Conservation (phyloP, 805 yeast genomes). For the Pichia occidentalis region DNA sequence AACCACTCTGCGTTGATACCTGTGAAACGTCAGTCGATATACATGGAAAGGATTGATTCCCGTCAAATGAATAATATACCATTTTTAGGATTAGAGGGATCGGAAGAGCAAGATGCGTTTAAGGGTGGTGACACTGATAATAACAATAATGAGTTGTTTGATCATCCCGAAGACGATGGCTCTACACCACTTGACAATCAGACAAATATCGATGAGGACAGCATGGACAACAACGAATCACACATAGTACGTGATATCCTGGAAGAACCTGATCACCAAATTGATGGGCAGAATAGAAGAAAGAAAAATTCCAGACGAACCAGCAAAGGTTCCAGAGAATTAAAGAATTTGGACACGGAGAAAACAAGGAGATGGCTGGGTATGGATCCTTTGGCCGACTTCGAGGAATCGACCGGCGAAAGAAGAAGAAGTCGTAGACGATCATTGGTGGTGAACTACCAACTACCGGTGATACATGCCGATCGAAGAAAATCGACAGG, state of each 20-base stretch:
- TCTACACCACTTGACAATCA: not conserved
- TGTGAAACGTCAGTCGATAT: conserved; percentile 5
- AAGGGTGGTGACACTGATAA: conserved; percentile 1
- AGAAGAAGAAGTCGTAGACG: conserved; percentile 36
- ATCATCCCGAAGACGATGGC: not conserved
- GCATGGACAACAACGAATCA: no score
- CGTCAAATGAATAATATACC: conserved; percentile 3
- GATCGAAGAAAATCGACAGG: conserved; percentile 65
- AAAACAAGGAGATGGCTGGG: conserved; percentile 17
- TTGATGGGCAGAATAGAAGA: conserved; percentile 23
- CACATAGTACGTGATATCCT: no score
- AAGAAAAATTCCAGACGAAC: conserved; percentile 3
- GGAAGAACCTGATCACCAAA: not conserved
- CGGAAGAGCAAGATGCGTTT: not conserved
- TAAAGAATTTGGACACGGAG: conserved; percentile 33
- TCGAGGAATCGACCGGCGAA: conserved; percentile 10
- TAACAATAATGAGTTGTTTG: conserved; percentile 3
- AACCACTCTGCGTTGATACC: conserved; percentile 9
- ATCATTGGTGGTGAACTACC: conserved; percentile 51
- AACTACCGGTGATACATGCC: conserved; percentile 57
- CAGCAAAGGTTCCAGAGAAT: conserved; percentile 28
- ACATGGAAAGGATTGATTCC: conserved; percentile 13
- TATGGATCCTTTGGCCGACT: conserved; percentile 24
- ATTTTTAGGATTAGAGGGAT: conserved; percentile 1
- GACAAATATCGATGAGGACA: no score